Percentiles rank a stretch among this genome's conserved stretches.
Conservation (phyloP, 2,329 filamentous ascomycete species). For the Coleophoma cylindrospora region DNA sequence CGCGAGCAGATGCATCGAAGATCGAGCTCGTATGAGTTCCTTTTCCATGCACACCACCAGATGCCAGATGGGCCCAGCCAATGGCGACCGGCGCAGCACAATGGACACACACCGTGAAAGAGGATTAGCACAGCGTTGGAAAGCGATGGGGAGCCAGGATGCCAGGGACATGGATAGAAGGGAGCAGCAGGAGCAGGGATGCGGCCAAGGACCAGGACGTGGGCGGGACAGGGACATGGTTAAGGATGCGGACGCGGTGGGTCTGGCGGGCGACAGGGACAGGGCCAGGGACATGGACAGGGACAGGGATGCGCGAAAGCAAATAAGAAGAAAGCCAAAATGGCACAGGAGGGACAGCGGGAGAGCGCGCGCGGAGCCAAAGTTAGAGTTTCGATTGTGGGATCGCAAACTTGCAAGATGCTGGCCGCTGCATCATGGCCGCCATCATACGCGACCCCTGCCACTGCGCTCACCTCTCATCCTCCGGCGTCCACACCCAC, state of each 20-base stretch:
- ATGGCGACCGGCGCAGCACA: too few relatives aligned
- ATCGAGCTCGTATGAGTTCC: too few relatives aligned
- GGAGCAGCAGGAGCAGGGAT: too few relatives aligned
- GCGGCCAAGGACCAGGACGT: too few relatives aligned
- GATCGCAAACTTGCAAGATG: neutral
- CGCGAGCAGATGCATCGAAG: too few relatives aligned
- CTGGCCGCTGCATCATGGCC: neutral
- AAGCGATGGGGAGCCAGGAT: neutral
- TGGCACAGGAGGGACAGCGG: neutral
- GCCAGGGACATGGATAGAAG: neutral
- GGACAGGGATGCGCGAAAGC: neutral
- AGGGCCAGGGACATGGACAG: neutral
- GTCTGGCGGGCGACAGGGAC: neutral
- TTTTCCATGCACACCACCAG: too few relatives aligned
- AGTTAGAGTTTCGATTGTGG: constrained; percentile 2
- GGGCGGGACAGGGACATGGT: too few relatives aligned
- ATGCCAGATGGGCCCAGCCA: too few relatives aligned
- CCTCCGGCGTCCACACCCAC: neutral
- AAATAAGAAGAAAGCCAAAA: too few relatives aligned
- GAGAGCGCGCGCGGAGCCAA: neutral
- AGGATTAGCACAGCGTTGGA: too few relatives aligned
- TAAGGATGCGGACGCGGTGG: too few relatives aligned
- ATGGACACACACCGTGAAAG: too few relatives aligned
- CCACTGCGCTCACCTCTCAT: neutral
- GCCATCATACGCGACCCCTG: neutral